Conservation (phyloP, 768 basidiomycete species). For the Boletus subparvulus region DNA sequence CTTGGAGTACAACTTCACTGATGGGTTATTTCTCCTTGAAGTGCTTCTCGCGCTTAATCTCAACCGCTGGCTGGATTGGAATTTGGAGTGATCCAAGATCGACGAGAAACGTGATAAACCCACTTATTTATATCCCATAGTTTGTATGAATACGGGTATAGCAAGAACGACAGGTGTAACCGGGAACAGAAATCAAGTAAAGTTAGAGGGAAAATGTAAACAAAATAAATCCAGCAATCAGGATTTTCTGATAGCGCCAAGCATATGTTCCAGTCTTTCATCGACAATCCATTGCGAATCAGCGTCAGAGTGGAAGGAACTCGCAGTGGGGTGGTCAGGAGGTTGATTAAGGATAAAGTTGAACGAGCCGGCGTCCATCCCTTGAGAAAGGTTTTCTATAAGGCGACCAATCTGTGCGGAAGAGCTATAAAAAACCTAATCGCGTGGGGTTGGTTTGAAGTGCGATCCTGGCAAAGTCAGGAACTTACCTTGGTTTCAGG, state of each 20-base stretch:
- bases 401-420: constrained; percentile 78
- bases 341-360: constrained; percentile 57
- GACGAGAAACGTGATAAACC: constrained; percentile 16
- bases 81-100: constrained; percentile 35
- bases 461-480: constrained; percentile 4
- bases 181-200: constrained; percentile 15
- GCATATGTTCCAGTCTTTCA: constrained; percentile 73
- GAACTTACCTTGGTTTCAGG: constrained; percentile 81
- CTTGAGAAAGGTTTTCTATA: constrained; percentile 80
- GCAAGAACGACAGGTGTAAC: constrained; percentile 21
- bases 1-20: constrained; percentile 61
- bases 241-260: constrained; percentile 40
- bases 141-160: constrained; percentile 35
- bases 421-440: constrained; percentile 44
- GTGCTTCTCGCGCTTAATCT: constrained; percentile 64
- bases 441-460: constrained; percentile 9
- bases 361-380: constrained; percentile 81
- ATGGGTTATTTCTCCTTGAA: constrained; percentile 60
- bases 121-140: constrained; percentile 35
- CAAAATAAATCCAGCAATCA: constrained; percentile 30
- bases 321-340: constrained; percentile 57
- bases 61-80: constrained; percentile 73
- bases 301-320: constrained; percentile 59
- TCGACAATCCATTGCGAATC: constrained; percentile 72
- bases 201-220: constrained; percentile 12